Percentiles rank a stretch among this genome's conserved stretches.
Evolutionary conservation across 2,329 filamentous ascomycete genomes (phyloP).

Genomic region (Trichophyton rubrum): DNA sequence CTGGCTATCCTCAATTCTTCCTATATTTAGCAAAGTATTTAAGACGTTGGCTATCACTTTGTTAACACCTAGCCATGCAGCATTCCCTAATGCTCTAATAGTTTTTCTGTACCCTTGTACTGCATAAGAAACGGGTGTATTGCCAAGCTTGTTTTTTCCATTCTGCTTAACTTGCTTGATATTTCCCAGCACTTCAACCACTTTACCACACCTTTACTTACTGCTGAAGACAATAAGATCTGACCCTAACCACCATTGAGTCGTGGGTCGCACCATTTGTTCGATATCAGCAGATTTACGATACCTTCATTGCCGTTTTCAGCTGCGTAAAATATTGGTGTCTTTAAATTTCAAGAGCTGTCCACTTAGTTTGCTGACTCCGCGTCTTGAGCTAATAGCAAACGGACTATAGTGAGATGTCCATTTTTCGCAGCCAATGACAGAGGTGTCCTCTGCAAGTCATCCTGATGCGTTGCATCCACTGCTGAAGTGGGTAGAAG

Average conservation of each 20-base stretch:
- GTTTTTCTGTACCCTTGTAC: not conserved
- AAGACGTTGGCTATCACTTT: not conserved
- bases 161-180: not conserved
- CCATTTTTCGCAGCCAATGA: not conserved
- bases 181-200: constrained; percentile 4
- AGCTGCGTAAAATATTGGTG: not conserved
- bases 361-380: not conserved
- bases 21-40: not conserved
- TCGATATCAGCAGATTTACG: not conserved
- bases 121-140: not conserved
- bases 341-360: not conserved
- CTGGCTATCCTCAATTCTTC: not conserved
- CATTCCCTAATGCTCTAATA: not conserved
- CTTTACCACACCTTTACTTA: not conserved
- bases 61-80: not conserved
- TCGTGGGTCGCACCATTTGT: too few relatives aligned
- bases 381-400: not conserved
- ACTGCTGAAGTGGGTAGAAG: not conserved
- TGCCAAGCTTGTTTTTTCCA: not conserved
- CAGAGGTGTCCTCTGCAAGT: not conserved
- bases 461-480: not conserved
- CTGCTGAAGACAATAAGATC: not conserved
- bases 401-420: not conserved
- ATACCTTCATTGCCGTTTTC: not conserved
- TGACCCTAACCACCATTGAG: not conserved